Evolutionary conservation across 2,329 filamentous ascomycete species (phyloP), one percentile per base, ranked within the genome.

Genomic region (Aspergillus caelatus): DNA sequence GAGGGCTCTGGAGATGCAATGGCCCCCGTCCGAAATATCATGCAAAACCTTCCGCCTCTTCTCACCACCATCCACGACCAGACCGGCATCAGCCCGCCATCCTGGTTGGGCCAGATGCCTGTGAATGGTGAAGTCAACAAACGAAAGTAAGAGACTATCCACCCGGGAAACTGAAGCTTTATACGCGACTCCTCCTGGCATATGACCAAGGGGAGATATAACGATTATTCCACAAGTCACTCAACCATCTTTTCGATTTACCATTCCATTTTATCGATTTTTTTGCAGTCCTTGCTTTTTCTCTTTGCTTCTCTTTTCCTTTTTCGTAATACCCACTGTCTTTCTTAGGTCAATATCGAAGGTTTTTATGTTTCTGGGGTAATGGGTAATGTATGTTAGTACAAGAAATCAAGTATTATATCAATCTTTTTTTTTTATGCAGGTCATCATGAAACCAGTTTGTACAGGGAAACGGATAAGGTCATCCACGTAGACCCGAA

Each of bases 21-120:
- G 28, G 86, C 85, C 1, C 85, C 90, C 4, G 89, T 95, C 79
- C 84, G 91, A 68, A 94, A 94, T 70, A 85, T 96, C 43, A 94
- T 95, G 80, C 92, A 95, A 82, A 91, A 89, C 75, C 81, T 96
- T 65, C 93, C 93, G 41, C 93, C 93, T 6, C 83, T 96, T 23
- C 89, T 96, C 80, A 88, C 86, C 11, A 96, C 93, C 0, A 94
- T 96, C 72, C 90, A 95, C 70, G 92, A 96, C 64, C 93, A 96
- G 82, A 96, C 92, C 0, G 92, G 92, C 0, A 93, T 96, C 72
- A 84, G 85, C 1, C 87, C 94, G 8, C 93, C 93, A 1, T 86
- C 86, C 71, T 96, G 93, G 93, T 67, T 87, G 69, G 83, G 82
- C 61, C 80, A 85, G 70, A 84, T 87, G 82, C 83, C 83, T 9